Percentiles rank a stretch among this genome's conserved stretches.
These are phyloP conservation scores for Hypericum perforatum DNA, from an alignment of 345 rosid species.

Conservation along the genomic window DNA sequence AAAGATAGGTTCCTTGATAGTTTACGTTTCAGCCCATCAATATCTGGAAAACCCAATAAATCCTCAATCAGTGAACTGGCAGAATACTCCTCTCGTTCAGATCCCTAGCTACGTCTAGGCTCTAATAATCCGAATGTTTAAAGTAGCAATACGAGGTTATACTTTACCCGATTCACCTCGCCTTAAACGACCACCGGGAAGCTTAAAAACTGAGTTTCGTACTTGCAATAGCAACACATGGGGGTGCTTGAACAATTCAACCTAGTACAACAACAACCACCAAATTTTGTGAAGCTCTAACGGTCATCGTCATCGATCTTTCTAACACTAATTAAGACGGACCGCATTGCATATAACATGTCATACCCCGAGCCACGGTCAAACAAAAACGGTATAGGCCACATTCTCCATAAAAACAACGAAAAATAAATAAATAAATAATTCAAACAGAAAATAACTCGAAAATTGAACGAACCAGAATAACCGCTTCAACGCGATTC, in stretches of 20 bases:
- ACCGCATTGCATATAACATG: too few relatives aligned
- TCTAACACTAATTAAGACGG: not conserved
- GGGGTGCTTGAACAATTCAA: slow-evolving; percentile 80
- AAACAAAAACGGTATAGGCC: not conserved
- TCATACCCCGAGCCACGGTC: not conserved
- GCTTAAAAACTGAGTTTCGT: slow-evolving; percentile 57
- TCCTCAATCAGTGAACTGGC: slow-evolving; percentile 8
- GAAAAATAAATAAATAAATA: not conserved
- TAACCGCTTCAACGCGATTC: slow-evolving; percentile 71
- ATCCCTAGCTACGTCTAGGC: slow-evolving; percentile 1
- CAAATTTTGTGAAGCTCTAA: not conserved
- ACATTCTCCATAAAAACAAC: not conserved
- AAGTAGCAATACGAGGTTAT: not conserved
- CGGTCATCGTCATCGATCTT: not conserved
- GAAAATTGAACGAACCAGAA: slow-evolving; percentile 41
- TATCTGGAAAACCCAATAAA: slow-evolving; percentile 29
- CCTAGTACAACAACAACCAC: slow-evolving; percentile 30
- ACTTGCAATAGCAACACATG: slow-evolving; percentile 68
- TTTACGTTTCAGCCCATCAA: slow-evolving; percentile 68
- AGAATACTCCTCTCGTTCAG: not conserved
- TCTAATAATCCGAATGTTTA: not conserved
- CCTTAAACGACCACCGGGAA: slow-evolving; percentile 81
- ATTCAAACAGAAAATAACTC: not conserved
- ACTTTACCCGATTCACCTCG: slow-evolving; percentile 66
- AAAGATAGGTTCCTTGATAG: slow-evolving; percentile 54